phyloP scores from a whole-genome alignment of 306 rosid species.

The Fragaria vesca region DNA sequence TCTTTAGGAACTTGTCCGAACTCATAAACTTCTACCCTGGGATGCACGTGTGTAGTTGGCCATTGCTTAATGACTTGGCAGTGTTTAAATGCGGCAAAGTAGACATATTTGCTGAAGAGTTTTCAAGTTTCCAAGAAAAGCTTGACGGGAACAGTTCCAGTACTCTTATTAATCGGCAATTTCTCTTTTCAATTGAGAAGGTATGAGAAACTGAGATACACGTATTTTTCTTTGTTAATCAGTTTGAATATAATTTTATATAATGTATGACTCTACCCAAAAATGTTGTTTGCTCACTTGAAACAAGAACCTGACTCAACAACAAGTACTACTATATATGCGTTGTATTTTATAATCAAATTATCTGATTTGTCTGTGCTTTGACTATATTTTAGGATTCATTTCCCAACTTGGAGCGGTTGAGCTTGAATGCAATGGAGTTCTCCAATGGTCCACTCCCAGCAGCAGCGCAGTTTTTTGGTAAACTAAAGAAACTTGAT shows the following conservation, averaged over 20 bases:
- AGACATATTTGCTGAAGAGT: background rate
- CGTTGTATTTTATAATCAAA: no score
- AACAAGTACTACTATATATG: no score
- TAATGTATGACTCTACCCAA: background rate
- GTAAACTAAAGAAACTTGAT: no score
- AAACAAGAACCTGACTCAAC: no score
- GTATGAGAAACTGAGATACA: background rate
- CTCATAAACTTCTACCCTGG: conserved; percentile 23
- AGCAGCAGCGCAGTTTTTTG: no score
- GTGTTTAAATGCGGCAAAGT: background rate
- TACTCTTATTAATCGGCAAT: background rate
- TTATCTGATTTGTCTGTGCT: no score
- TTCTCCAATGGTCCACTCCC: no score
- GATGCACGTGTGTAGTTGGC: conserved; percentile 15
- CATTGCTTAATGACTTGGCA: background rate
- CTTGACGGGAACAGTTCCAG: no score
- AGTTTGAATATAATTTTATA: no score
- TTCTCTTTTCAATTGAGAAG: background rate
- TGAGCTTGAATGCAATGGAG: background rate
- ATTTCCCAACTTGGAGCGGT: no score
- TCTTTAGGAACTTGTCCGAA: background rate
- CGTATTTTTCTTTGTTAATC: no score
- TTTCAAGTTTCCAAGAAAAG: no score
- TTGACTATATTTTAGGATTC: background rate
- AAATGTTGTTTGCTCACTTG: background rate